phyloP scores from a whole-genome alignment of 371 early-diverging fungal species.

The Haplosporangium sp. region DNA sequence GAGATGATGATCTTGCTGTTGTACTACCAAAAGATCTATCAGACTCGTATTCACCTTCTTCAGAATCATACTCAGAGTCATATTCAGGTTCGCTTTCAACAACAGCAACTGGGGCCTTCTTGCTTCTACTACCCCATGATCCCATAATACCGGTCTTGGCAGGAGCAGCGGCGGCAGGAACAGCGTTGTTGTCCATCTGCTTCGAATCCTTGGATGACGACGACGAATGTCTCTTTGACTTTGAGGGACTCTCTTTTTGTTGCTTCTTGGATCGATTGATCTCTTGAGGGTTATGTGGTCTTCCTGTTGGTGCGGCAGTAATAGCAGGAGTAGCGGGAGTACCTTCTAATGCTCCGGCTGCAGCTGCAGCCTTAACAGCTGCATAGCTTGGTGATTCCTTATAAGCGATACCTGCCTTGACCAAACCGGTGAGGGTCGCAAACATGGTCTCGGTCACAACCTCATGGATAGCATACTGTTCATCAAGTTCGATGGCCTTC shows the following conservation, averaged over 20 bases:
- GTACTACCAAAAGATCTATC: neutral
- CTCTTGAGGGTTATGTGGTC: constrained; percentile 27
- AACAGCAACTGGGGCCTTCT: neutral
- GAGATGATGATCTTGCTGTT: neutral
- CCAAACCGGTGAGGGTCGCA: constrained; percentile 63
- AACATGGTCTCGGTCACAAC: constrained; percentile 64
- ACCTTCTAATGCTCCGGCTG: constrained; percentile 4
- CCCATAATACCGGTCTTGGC: neutral
- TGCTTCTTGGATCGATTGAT: constrained; percentile 11
- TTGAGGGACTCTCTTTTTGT: neutral
- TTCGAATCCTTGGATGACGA: constrained; percentile 8
- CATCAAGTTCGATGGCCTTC: constrained; percentile 67
- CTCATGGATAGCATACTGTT: constrained; percentile 70
- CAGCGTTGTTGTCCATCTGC: neutral
- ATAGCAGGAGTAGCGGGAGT: neutral
- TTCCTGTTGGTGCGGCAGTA: neutral
- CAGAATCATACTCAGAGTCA: constrained; percentile 23
- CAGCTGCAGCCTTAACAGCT: constrained; percentile 11
- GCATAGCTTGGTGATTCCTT: constrained; percentile 66
- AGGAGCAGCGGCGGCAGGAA: neutral
- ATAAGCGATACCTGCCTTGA: constrained; percentile 73
- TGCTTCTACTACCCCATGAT: neutral
- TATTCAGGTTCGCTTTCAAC: constrained; percentile 12
- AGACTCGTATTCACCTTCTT: neutral
- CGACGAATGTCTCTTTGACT: neutral